Conservation (phyloP, 257 asterid species). For the Eucommia ulmoides region DNA sequence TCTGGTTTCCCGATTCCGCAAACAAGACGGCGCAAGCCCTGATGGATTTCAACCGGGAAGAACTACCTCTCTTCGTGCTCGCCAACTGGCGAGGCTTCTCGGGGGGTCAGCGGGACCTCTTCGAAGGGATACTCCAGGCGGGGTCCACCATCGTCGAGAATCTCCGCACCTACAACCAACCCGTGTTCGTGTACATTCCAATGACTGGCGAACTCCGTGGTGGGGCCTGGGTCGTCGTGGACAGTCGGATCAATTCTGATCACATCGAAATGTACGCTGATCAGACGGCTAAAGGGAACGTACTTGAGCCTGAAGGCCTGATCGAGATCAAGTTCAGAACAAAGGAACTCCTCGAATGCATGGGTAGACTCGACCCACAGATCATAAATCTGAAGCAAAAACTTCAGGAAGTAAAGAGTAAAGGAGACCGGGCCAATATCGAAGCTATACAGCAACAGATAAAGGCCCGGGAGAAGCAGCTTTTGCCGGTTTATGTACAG, state of each 20-base stretch:
- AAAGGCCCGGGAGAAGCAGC: conserved; percentile 71
- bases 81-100: conserved; percentile 99
- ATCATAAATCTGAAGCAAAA: conserved; percentile 45
- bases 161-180: conserved; percentile 67
- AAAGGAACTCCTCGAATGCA: conserved; percentile 75
- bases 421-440: conserved; percentile 11
- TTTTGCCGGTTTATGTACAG: conserved; percentile 80
- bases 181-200: conserved; percentile 88
- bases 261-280: conserved; percentile 93
- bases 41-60: conserved; percentile 85
- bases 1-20: conserved; percentile 98
- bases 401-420: conserved; percentile 35
- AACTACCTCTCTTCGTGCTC: conserved; percentile 81
- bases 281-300: conserved; percentile 79
- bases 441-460: conserved; percentile 43
- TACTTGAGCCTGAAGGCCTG: conserved; percentile 91
- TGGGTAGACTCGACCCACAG: conserved; percentile 81
- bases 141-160: conserved; percentile 95
- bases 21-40: conserved; percentile 89
- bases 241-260: conserved; percentile 84
- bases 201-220: conserved; percentile 97
- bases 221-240: conserved; percentile 98
- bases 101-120: conserved; percentile 98
- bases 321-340: conserved; percentile 82
- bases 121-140: conserved; percentile 95